Evolutionary conservation across 495 filamentous ascomycete species (phyloP), one percentile per base, ranked within the genome.

Genomic region (Chaetomium tenue): DNA sequence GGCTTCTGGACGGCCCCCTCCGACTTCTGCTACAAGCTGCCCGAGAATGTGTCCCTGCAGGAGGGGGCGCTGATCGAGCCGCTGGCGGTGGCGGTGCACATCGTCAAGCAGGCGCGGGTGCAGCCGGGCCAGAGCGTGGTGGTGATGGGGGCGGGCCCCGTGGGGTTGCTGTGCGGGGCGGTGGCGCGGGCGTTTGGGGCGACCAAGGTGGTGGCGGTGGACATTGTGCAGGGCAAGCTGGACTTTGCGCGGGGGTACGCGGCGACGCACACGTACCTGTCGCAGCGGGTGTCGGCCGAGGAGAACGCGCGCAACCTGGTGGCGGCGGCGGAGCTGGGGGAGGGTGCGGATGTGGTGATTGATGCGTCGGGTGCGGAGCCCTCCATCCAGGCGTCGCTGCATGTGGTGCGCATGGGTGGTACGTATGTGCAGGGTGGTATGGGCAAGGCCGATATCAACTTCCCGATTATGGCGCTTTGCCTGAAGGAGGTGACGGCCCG

Each of bases 61-160:
- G 91, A 96, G 73, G 92, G 90, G n/a, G 91, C 89, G 8, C 78
- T 96, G 28, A 83, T 95, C 63, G 92, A 97, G 81, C 92, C 92
- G 5, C 79, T 95, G 8, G 82, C 85, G 60, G 92, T 97, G 11
- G 92, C 88, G 2, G 89, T 97, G 50, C 92, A 96, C 74, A 86
- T 92, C 30, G 82, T 86, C 20, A 82, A 85, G 63, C 87, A 89
- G 71, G 89, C 86, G 0, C 81, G 74, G 33, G 81, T 96, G 11
- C 76, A 77, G 64, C 89, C 90, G 0, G 92, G 92, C 3, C 81
- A 91, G 61, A 80, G 75, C 12, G 87, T 95, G 3, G 84, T 96
- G 2, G 86, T 97, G 12, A 91, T 94, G 77, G 92, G 93, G 5
- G 89, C 91, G 15, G 93, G 92, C 0, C 90, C 93, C 11, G 87